Percentiles rank a stretch among this genome's conserved stretches.
Evolutionary conservation across 1,139 yeast species (phyloP).

Genomic region (Blastobotrys serpentis): DNA sequence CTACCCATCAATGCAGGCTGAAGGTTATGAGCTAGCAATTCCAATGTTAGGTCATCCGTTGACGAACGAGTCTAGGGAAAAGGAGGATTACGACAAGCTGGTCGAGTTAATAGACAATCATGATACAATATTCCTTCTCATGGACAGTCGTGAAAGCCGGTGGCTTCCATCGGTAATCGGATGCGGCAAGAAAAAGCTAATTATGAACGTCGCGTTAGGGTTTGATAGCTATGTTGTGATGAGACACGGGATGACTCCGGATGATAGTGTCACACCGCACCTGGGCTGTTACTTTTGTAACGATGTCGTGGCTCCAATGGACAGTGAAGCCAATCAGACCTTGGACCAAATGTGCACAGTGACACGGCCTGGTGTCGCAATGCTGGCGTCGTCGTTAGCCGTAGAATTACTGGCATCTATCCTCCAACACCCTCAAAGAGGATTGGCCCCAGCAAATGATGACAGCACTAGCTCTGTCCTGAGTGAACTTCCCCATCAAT

Average conservation of each 20-base stretch:
- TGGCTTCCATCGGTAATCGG: constrained; percentile 94
- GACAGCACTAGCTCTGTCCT: constrained; percentile 42
- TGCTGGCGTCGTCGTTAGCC: constrained; percentile 81
- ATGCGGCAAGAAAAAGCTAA: constrained; percentile 61
- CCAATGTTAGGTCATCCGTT: constrained; percentile 97
- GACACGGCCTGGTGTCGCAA: constrained; percentile 92
- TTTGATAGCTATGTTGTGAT: constrained; percentile 90
- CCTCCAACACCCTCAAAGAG: constrained; percentile 61
- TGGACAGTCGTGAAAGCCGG: constrained; percentile 93
- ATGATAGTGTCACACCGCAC: constrained; percentile 38
- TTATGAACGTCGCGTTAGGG: constrained; percentile 90
- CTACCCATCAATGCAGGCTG: constrained; percentile 70
- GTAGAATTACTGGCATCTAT: constrained; percentile 79
- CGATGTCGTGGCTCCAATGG: constrained; percentile 92
- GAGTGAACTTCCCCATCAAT: constrained; percentile 83
- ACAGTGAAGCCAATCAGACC: constrained; percentile 78
- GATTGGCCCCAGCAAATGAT: constrained; percentile 46
- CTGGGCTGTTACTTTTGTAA: constrained; percentile 95
- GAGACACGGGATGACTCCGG: constrained; percentile 69
- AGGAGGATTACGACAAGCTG: constrained; percentile 52
- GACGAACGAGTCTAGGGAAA: constrained; percentile 51
- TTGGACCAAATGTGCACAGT: constrained; percentile 98
- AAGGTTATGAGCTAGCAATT: constrained; percentile 66
- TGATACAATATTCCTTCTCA: constrained; percentile 74
- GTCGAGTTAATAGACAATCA: constrained; percentile 57